phyloP scores from a whole-genome alignment of 441 rosid genomes.

The Croton setiger region DNA sequence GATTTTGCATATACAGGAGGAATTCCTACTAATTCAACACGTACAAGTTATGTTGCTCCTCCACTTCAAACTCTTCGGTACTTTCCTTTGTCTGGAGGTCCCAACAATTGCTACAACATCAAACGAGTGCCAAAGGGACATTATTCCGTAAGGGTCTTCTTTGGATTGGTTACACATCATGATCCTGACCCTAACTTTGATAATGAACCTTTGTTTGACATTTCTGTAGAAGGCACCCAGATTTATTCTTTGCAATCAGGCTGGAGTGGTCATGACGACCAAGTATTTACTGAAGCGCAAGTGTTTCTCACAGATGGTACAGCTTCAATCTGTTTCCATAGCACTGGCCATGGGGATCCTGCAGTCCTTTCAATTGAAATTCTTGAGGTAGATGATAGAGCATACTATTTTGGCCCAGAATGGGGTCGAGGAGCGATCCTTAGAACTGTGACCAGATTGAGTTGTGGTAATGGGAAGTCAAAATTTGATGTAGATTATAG shows the following conservation, averaged over 20 bases:
- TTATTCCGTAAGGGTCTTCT: slow-evolving; percentile 80
- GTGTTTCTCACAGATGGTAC: slow-evolving; percentile 70
- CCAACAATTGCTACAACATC: slow-evolving; percentile 79
- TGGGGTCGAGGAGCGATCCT: slow-evolving; percentile 55
- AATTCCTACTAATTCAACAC: slow-evolving; percentile 58
- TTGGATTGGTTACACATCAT: slow-evolving; percentile 45
- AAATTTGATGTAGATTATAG: slow-evolving; percentile 74
- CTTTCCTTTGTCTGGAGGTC: slow-evolving; percentile 86
- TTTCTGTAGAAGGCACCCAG: slow-evolving; percentile 87
- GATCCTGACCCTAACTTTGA: slow-evolving; percentile 53
- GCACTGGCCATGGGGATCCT: slow-evolving; percentile 99
- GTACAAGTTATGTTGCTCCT: slow-evolving; percentile 60
- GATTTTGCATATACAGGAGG: slow-evolving; percentile 97
- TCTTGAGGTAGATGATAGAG: slow-evolving; percentile 81
- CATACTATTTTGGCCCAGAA: slow-evolving; percentile 65
- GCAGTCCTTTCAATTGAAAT: slow-evolving; percentile 77
- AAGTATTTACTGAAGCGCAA: slow-evolving; percentile 73
- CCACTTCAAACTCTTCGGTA: slow-evolving; percentile 69
- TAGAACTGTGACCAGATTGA: slow-evolving; percentile 69
- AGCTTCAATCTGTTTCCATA: slow-evolving; percentile 80
- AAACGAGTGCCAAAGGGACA: slow-evolving; percentile 71
- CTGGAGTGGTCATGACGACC: slow-evolving; percentile 78
- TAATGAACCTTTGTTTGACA: slow-evolving; percentile 80
- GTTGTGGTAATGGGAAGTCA: slow-evolving; percentile 67
- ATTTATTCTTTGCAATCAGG: slow-evolving; percentile 73